These are phyloP conservation scores for Ottelia alismoides DNA, from an alignment of 106 monocot genomes.

Conservation along the genomic window DNA sequence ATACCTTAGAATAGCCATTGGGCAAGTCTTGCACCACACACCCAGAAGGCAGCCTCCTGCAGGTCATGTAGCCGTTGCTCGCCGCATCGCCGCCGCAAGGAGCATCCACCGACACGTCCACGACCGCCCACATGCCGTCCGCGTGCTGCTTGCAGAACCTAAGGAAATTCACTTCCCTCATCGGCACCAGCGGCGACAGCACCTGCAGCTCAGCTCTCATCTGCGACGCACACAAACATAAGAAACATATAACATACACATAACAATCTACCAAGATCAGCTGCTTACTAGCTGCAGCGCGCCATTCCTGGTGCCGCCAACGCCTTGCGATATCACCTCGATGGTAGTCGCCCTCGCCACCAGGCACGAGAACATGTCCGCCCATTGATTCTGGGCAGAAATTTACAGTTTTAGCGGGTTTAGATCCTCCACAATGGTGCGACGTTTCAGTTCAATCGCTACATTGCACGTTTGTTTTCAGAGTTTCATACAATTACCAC, in stretches of 20 bases:
- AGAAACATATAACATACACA: neutral
- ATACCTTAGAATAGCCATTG: slow-evolving; percentile 85
- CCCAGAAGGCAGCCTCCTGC: slow-evolving; percentile 73
- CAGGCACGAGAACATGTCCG: slow-evolving; percentile 80
- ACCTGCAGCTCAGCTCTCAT: slow-evolving; percentile 92
- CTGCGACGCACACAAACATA: slow-evolving; percentile 7
- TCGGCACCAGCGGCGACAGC: slow-evolving; percentile 74
- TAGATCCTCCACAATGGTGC: neutral
- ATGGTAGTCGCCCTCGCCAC: slow-evolving; percentile 43
- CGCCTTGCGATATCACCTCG: slow-evolving; percentile 55
- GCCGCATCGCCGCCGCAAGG: slow-evolving; percentile 11
- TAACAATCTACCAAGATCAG: too few relatives aligned
- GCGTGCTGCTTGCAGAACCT: slow-evolving; percentile 86
- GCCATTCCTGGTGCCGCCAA: slow-evolving; percentile 63
- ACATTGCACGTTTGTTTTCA: too few relatives aligned
- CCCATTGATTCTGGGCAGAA: slow-evolving; percentile 44
- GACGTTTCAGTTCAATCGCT: too few relatives aligned
- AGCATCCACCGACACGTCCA: slow-evolving; percentile 69
- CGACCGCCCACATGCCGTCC: slow-evolving; percentile 72
- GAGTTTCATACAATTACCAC: too few relatives aligned
- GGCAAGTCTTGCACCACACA: slow-evolving; percentile 81
- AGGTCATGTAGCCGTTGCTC: slow-evolving; percentile 4
- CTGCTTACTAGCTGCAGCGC: slow-evolving; percentile 72
- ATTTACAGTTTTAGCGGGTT: neutral
- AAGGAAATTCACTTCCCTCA: slow-evolving; percentile 65